phyloP scores from a whole-genome alignment of 176 grass and related monocot genomes.

The Cenchrus purpureus region DNA sequence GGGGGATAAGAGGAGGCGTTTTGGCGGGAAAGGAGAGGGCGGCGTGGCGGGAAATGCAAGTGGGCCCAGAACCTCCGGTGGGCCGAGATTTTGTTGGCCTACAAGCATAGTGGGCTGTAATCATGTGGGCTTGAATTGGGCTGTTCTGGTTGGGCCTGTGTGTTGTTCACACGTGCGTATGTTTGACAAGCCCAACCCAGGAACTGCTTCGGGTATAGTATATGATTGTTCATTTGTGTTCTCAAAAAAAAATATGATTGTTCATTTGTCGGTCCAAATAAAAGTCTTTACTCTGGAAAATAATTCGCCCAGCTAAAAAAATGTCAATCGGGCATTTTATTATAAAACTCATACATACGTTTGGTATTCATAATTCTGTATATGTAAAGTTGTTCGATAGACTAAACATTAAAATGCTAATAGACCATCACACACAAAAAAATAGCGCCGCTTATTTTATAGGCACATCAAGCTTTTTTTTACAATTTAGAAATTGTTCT shows the following conservation, averaged over 20 bases:
- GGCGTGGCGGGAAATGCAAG: constrained; percentile 53
- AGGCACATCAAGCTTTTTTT: not conserved
- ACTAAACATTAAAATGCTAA: not conserved
- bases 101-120: no score
- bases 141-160: no score
- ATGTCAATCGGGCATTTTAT: not conserved
- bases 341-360: not conserved
- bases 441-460: not conserved
- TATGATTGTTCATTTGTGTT: not conserved
- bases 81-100: not conserved
- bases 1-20: constrained; percentile 34
- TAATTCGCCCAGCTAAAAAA: not conserved
- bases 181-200: no score
- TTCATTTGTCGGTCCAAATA: not conserved
- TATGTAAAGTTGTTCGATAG: not conserved
- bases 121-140: no score
- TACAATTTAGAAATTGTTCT: not conserved
- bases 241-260: not conserved
- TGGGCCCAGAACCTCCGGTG: not conserved
- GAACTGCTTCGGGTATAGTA: no score
- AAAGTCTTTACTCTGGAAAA: not conserved
- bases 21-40: constrained; percentile 44
- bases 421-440: not conserved
- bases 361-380: not conserved
- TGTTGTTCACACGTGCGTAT: no score